Evolutionary conservation across 148 eudicot genomes (phyloP).

Genomic region (Cornus controversa): DNA sequence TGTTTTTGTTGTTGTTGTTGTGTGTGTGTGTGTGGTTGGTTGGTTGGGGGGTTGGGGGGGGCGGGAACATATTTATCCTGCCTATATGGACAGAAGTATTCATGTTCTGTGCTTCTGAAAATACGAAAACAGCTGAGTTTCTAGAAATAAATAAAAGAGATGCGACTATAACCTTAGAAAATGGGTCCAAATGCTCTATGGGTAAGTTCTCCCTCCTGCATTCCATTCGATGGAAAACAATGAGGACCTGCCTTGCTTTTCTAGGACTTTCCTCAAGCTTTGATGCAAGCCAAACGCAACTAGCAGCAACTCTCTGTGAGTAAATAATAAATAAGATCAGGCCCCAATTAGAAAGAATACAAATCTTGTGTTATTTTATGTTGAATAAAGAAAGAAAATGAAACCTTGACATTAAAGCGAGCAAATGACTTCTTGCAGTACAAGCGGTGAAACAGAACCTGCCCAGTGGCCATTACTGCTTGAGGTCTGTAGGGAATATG

Average conservation of each 20-base stretch:
- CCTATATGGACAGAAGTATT: too few species aligned
- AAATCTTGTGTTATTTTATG: neutral
- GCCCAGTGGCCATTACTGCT: slow-evolving; percentile 96
- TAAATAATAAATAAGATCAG: slow-evolving; percentile 7
- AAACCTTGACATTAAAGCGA: slow-evolving; percentile 87
- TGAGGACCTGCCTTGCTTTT: slow-evolving; percentile 83
- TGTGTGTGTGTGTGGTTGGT: too few species aligned
- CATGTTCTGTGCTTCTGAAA: too few species aligned
- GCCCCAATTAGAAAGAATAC: slow-evolving; percentile 2
- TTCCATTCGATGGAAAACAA: slow-evolving; percentile 94
- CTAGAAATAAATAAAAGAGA: neutral
- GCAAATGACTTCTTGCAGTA: slow-evolving; percentile 93
- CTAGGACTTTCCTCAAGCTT: slow-evolving; percentile 94
- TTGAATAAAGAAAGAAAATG: neutral
- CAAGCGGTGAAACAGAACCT: slow-evolving; percentile 90
- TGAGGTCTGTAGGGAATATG: slow-evolving; percentile 55
- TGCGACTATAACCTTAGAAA: slow-evolving; percentile 48
- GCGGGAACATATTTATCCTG: too few species aligned
- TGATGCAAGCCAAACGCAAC: slow-evolving; percentile 98
- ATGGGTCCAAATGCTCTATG: slow-evolving; percentile 64
- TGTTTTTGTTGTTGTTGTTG: too few species aligned
- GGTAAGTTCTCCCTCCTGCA: slow-evolving; percentile 88
- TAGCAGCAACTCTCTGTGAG: slow-evolving; percentile 84
- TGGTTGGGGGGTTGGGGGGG: too few species aligned
- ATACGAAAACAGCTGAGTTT: neutral